Evolutionary conservation across 1,284 basidiomycete genomes (phyloP).

Genomic region (Trametes sp.): DNA sequence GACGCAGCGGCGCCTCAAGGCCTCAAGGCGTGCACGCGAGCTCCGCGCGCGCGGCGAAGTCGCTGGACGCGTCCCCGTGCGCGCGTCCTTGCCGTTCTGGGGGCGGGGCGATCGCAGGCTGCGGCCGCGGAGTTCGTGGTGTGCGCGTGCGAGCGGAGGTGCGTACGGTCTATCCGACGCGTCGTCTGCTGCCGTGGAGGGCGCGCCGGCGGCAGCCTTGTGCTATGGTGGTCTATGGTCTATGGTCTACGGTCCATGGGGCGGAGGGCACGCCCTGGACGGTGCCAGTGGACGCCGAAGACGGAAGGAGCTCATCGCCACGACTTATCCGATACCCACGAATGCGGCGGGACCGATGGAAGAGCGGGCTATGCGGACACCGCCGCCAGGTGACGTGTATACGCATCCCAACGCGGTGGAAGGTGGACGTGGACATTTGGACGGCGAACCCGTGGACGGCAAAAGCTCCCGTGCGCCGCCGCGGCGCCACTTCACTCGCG

Average conservation of each 20-base stretch:
- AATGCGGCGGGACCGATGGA: background rate
- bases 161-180: too few relatives aligned
- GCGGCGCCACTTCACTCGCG: too few relatives aligned
- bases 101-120: background rate
- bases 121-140: background rate
- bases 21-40: constrained; percentile 1
- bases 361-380: background rate
- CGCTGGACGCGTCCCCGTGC: background rate
- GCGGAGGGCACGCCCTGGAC: background rate
- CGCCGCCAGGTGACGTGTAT: background rate
- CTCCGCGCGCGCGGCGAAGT: background rate
- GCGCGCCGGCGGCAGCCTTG: too few relatives aligned
- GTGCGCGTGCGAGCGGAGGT: background rate
- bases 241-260: background rate
- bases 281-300: background rate
- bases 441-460: too few relatives aligned
- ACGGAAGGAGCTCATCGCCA: background rate
- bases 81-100: background rate
- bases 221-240: background rate
- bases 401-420: too few relatives aligned
- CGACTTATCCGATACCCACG: constrained; percentile 3
- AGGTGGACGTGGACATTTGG: too few relatives aligned
- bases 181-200: too few relatives aligned
- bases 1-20: background rate
- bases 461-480: background rate